Conservation (phyloP, 768 basidiomycete species). For the Amylocystis lapponica region DNA sequence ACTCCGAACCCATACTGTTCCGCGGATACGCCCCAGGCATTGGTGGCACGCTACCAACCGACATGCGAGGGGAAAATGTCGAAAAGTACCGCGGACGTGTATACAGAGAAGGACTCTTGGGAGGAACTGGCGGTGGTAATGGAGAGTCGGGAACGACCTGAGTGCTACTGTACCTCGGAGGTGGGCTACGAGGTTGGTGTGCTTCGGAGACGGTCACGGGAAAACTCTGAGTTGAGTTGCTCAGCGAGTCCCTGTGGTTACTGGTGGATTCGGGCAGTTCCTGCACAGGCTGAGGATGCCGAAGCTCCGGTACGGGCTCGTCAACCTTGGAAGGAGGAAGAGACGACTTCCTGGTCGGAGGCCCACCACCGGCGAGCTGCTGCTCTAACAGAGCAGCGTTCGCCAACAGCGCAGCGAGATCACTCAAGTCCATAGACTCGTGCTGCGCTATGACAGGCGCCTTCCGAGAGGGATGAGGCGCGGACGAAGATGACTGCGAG, state of each 20-base stretch:
- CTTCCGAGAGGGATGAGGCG: not conserved
- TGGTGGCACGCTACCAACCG: too few species aligned
- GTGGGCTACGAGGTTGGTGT: not conserved
- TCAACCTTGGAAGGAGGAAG: not conserved
- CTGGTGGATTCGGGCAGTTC: slow-evolving; percentile 13
- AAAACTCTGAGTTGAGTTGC: slow-evolving; percentile 4
- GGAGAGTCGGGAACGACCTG: not conserved
- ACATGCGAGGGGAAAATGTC: slow-evolving; percentile 13
- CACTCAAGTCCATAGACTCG: slow-evolving; percentile 17
- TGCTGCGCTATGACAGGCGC: slow-evolving; percentile 6
- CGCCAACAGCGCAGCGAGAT: slow-evolving; percentile 18
- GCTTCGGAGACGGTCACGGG: slow-evolving; percentile 4
- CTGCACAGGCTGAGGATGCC: slow-evolving; percentile 7
- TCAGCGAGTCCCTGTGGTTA: slow-evolving; percentile 4
- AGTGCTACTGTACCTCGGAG: not conserved
- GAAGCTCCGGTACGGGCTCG: slow-evolving; percentile 1
- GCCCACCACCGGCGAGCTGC: slow-evolving; percentile 14
- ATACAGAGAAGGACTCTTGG: slow-evolving; percentile 17
- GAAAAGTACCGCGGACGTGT: slow-evolving; percentile 37
- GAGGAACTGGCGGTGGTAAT: slow-evolving; percentile 9
- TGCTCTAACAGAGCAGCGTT: slow-evolving; percentile 23
- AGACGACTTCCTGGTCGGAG: not conserved
- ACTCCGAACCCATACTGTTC: slow-evolving; percentile 53
- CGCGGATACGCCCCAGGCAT: slow-evolving; percentile 42
- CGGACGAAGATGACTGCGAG: not conserved